Conservation (phyloP, 2,329 filamentous ascomycete species). For the Atkinsonella texensis region DNA sequence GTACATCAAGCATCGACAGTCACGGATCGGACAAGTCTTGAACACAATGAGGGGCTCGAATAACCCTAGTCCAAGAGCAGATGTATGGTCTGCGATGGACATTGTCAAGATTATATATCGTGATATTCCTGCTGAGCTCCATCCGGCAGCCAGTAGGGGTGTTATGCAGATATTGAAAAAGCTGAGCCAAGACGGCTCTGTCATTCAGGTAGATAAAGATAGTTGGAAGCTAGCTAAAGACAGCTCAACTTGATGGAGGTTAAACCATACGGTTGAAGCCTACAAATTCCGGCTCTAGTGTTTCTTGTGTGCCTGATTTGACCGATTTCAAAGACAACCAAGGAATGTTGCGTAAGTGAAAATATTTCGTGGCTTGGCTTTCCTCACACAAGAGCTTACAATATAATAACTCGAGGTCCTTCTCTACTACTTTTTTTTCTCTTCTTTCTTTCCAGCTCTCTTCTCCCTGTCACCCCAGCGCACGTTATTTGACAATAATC, state of each 20-base stretch:
- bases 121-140: slow-evolving; percentile 63
- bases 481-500: too few species aligned
- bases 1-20: slow-evolving; percentile 71
- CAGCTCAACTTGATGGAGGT: slow-evolving; percentile 13
- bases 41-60: slow-evolving; percentile 41
- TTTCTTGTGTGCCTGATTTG: background rate
- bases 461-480: too few species aligned
- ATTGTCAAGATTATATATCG: slow-evolving; percentile 82
- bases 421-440: too few species aligned
- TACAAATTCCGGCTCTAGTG: background rate
- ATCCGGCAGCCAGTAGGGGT: slow-evolving; percentile 63
- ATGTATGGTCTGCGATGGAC: slow-evolving; percentile 59
- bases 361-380: too few species aligned
- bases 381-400: too few species aligned
- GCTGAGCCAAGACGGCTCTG: slow-evolving; percentile 61
- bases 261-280: background rate
- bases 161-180: slow-evolving; percentile 71
- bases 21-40: slow-evolving; percentile 69
- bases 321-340: too few species aligned
- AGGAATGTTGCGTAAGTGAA: too few species aligned
- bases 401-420: too few species aligned
- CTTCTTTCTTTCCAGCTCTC: too few species aligned
- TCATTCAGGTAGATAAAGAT: slow-evolving; percentile 27
- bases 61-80: slow-evolving; percentile 10
- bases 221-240: slow-evolving; percentile 16